Conservation (phyloP, 805 yeast species). For the Danielia reshetovae region DNA sequence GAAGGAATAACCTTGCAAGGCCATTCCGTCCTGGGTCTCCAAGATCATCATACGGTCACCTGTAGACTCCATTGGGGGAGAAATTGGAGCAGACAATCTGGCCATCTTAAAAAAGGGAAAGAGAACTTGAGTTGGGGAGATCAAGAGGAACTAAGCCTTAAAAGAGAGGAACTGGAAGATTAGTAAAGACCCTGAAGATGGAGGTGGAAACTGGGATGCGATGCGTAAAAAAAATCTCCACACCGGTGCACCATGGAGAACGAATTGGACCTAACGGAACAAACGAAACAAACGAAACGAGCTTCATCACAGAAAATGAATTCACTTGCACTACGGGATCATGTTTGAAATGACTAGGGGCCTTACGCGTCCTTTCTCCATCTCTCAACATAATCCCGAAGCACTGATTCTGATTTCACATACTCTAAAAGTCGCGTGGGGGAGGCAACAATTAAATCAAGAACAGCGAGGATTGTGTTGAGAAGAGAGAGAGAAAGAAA, state of each 20-base stretch:
- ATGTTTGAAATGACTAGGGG: background rate
- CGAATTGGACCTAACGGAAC: too few species aligned
- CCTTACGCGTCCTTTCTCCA: background rate
- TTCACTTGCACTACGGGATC: too few species aligned
- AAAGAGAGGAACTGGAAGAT: background rate
- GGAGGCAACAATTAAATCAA: slow-evolving; percentile 10
- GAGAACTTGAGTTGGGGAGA: background rate
- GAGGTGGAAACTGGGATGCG: background rate
- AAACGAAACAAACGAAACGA: too few species aligned
- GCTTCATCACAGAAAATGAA: too few species aligned
- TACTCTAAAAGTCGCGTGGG: slow-evolving; percentile 15
- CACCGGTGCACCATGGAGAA: background rate
- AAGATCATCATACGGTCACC: slow-evolving; percentile 82
- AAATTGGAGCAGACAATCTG: slow-evolving; percentile 72
- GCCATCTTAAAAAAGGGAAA: slow-evolving; percentile 18
- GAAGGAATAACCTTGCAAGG: slow-evolving; percentile 91
- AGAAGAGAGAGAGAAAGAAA: slow-evolving; percentile 35
- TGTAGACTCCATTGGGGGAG: slow-evolving; percentile 83
- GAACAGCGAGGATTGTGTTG: slow-evolving; percentile 26
- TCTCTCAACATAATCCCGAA: slow-evolving; percentile 12
- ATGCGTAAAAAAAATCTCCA: background rate
- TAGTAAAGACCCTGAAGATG: background rate
- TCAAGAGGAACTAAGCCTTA: background rate
- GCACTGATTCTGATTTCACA: slow-evolving; percentile 8
- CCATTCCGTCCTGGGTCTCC: slow-evolving; percentile 82